Base-by-base conservation (phyloP, 2,329 filamentous ascomycete species). In the Sordariomycetes sp. region DNA sequence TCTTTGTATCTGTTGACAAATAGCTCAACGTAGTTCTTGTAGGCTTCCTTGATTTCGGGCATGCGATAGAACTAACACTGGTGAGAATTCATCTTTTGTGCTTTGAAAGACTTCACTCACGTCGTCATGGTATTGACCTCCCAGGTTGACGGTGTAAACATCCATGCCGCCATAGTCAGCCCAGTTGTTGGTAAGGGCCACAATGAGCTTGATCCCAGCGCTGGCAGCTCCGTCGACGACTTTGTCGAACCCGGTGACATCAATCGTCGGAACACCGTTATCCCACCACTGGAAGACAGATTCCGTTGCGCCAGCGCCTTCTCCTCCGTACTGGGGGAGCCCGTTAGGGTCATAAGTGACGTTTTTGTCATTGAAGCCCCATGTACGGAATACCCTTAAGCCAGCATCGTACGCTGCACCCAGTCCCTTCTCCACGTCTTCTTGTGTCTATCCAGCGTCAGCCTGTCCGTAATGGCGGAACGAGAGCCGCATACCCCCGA, bases 161-260 rank as follows among this genome's bases (percentile, higher is more conserved):
- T 73, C 70, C 67, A 73, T 72, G n/a, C 71, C 70, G 14, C 70
- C 70, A 33, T 74, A 75, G 35, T 74, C 69, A 6, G 68, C 69
- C 71, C 71, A 75, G 34, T 73, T 72, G 52, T 75, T 75, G 1
- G 33, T 73, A 37, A 75, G 46, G 0, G 69, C 59, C 10, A 75
- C 53, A 21, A 75, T 55, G 3, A 75, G 56, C 54, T 74, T 74
- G 40, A 71, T 63, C 30, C 61, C 63, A 1, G 57, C 54, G 24
- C 64, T 64, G 23, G 61, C 56, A 0, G 71, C 70, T 0, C 65
- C 66, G 12, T 60, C 46, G 15, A 74, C 62, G 4, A 72, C 68
- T 41, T 65, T 64, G 51, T 73, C 69, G 38, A 74, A 66, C 7
- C 58, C 53, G n/a, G 42, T 48, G 26, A 60, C 41, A 44, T 57